Percentiles rank a stretch among this genome's conserved stretches.
These are phyloP conservation scores for Aspergillus quadrilineatus DNA, from an alignment of 2,329 filamentous ascomycete genomes.

Conservation along the genomic window DNA sequence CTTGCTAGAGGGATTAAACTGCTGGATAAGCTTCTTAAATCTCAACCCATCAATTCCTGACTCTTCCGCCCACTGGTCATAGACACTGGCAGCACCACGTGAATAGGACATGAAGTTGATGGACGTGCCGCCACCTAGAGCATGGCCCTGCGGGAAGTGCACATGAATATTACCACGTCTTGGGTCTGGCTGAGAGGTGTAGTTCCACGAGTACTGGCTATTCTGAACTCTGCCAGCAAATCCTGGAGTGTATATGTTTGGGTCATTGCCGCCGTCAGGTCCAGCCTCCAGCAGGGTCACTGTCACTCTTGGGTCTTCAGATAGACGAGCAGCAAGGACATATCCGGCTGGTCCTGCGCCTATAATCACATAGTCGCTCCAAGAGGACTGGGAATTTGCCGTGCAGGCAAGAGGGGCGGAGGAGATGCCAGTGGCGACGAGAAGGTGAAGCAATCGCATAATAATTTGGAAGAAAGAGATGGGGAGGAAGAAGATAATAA, in stretches of 20 bases:
- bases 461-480: not conserved
- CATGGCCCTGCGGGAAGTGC: conserved; percentile 51
- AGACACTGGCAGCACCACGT: not conserved
- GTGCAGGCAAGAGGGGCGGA: not conserved
- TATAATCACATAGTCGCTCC: conserved; percentile 29
- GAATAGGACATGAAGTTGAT: conserved; percentile 52
- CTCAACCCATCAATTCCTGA: not conserved
- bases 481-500: not conserved
- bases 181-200: not conserved
- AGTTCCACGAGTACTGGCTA: not conserved
- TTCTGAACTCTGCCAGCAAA: not conserved
- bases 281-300: conserved; percentile 39
- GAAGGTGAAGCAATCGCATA: not conserved
- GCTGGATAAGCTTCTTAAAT: not conserved
- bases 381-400: not conserved
- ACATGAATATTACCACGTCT: not conserved
- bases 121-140: conserved; percentile 57
- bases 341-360: conserved; percentile 39
- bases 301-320: conserved; percentile 49
- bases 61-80: not conserved
- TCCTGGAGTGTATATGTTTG: conserved; percentile 42
- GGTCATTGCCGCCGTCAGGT: conserved; percentile 47
- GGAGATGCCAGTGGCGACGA: not conserved
- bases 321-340: conserved; percentile 51
- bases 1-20: not conserved